Conservation (phyloP, 2,329 filamentous ascomycete genomes). For the Pyricularia pennisetigena region DNA sequence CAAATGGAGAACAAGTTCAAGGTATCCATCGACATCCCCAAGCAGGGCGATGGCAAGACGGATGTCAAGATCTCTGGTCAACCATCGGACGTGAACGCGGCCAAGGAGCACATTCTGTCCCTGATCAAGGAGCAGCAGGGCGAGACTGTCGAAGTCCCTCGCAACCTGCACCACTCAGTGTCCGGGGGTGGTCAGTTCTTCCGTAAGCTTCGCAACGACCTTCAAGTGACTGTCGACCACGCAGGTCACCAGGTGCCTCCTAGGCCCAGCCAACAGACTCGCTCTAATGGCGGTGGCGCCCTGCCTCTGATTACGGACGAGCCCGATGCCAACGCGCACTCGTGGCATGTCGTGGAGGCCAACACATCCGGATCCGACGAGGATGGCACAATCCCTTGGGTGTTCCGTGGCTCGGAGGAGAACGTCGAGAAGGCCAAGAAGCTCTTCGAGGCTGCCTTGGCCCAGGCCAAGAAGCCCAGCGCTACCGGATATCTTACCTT, state of each 20-base stretch:
- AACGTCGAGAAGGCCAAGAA: constrained; percentile 74
- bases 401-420: constrained; percentile 70
- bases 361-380: constrained; percentile 33
- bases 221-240: constrained; percentile 87
- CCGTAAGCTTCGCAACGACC: constrained; percentile 76
- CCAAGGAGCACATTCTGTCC: constrained; percentile 73
- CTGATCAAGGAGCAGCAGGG: constrained; percentile 80
- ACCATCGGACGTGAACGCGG: constrained; percentile 69
- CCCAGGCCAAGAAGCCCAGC: constrained; percentile 58
- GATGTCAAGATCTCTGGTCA: constrained; percentile 79
- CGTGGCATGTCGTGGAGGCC: constrained; percentile 71
- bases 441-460: constrained; percentile 61
- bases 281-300: constrained; percentile 50
- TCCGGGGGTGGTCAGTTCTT: constrained; percentile 90
- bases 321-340: constrained; percentile 55
- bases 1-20: constrained; percentile 78
- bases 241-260: constrained; percentile 67
- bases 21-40: constrained; percentile 82
- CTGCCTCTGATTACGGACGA: constrained; percentile 83
- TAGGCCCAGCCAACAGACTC: constrained; percentile 49
- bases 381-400: constrained; percentile 76
- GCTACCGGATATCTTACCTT: constrained; percentile 81
- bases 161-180: constrained; percentile 72
- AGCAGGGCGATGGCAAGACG: constrained; percentile 75
- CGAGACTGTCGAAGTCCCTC: constrained; percentile 77